Evolutionary conservation across 2,329 filamentous ascomycete genomes (phyloP).

Genomic region (Fusarium graminum): DNA sequence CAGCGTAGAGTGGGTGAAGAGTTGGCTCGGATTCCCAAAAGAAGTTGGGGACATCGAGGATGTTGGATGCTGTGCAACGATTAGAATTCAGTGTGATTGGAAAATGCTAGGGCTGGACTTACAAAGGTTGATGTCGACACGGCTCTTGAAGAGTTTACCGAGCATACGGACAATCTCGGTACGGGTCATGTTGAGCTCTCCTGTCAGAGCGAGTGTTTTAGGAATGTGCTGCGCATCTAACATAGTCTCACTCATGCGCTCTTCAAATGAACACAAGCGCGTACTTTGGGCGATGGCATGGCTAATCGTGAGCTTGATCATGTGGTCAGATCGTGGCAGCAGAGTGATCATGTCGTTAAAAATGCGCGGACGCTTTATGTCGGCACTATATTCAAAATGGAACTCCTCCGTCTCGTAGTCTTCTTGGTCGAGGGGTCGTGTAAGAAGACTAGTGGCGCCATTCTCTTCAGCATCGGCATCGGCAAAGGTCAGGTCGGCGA

Average conservation of each 20-base stretch:
- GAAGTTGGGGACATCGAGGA: slow-evolving; percentile 95
- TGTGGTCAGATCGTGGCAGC: slow-evolving; percentile 89
- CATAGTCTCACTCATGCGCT: slow-evolving; percentile 96
- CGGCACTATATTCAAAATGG: slow-evolving; percentile 94
- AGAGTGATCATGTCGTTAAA: slow-evolving; percentile 99
- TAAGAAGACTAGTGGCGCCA: slow-evolving; percentile 75
- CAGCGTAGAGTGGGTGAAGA: slow-evolving; percentile 91
- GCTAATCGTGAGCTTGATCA: slow-evolving; percentile 98
- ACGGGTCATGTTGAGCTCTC: slow-evolving; percentile 89
- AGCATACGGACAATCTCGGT: slow-evolving; percentile 94
- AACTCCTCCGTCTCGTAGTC: slow-evolving; percentile 99
- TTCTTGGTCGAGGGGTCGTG: slow-evolving; percentile 83
- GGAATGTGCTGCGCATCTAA: slow-evolving; percentile 91
- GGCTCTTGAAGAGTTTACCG: slow-evolving; percentile 89
- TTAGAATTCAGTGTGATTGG: slow-evolving; percentile 24
- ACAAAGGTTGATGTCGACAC: slow-evolving; percentile 98
- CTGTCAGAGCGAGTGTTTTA: slow-evolving; percentile 87
- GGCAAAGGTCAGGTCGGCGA: slow-evolving; percentile 94
- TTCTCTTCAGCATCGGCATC: slow-evolving; percentile 74
- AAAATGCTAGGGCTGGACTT: slow-evolving; percentile 57
- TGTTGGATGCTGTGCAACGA: slow-evolving; percentile 79
- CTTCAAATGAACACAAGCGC: slow-evolving; percentile 95
- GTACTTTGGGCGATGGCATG: slow-evolving; percentile 98
- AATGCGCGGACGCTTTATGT: slow-evolving; percentile 87
- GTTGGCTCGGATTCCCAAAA: slow-evolving; percentile 99